These are phyloP conservation scores for Fistulifera solaris DNA, from an alignment of 108 stramenopile genomes.

Conservation along the genomic window DNA sequence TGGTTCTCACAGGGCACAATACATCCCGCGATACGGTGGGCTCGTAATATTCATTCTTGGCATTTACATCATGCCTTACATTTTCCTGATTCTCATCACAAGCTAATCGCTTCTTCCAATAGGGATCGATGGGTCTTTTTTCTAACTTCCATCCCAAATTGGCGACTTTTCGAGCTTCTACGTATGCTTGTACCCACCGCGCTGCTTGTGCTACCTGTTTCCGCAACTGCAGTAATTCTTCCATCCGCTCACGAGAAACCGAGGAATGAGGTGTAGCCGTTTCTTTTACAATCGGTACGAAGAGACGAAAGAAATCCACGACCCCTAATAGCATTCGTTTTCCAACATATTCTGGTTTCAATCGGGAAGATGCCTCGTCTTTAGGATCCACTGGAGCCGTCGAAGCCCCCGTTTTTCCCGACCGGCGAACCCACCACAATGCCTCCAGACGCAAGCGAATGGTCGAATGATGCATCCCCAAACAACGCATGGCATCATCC, in stretches of 20 bases:
- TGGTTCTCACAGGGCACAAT: conserved; percentile 12
- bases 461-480: conserved; percentile 34
- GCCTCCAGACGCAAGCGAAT: conserved; percentile 30
- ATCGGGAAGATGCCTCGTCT: conserved; percentile 3
- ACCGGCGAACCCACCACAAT: conserved; percentile 17
- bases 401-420: neutral
- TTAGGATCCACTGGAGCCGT: neutral
- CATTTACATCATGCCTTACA: conserved; percentile 28
- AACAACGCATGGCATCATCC: conserved; percentile 70
- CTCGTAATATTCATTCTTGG: conserved; percentile 62
- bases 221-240: conserved; percentile 33
- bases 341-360: conserved; percentile 22
- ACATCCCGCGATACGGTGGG: conserved; percentile 57
- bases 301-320: conserved; percentile 60
- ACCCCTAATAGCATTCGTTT: conserved; percentile 42
- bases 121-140: conserved; percentile 1
- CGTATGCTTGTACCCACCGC: conserved; percentile 41
- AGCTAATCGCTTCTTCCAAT: conserved; percentile 32
- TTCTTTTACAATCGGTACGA: conserved; percentile 37
- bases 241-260: conserved; percentile 33
- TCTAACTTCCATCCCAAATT: conserved; percentile 50
- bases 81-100: conserved; percentile 62
- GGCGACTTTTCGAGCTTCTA: conserved; percentile 32
- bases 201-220: conserved; percentile 56
- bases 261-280: conserved; percentile 28